Percentiles rank a stretch among this genome's conserved stretches.
Conservation (phyloP, 1,284 basidiomycete genomes). For the Violaceomyces palustris region DNA sequence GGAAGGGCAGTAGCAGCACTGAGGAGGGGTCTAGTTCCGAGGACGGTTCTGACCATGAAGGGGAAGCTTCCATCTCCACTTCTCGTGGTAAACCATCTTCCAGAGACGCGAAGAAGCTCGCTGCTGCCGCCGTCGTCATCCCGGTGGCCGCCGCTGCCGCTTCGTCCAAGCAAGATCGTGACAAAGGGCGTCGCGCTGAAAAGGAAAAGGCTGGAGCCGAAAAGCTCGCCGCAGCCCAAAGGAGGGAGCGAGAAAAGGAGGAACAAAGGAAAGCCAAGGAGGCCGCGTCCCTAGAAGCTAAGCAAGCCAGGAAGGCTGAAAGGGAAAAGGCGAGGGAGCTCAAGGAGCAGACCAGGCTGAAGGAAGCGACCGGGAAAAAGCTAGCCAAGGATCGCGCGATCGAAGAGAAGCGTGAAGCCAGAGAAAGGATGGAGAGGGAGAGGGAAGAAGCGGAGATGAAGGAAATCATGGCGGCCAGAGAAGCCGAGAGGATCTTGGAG, state of each 20-base stretch:
- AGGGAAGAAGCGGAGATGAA: slow-evolving; percentile 22
- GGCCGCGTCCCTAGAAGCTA: slow-evolving; percentile 21
- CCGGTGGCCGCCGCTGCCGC: neutral
- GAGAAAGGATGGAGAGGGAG: slow-evolving; percentile 18
- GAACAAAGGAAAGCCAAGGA: slow-evolving; percentile 22
- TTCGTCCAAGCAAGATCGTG: slow-evolving; percentile 7
- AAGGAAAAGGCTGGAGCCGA: neutral
- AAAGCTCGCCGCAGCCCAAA: slow-evolving; percentile 5
- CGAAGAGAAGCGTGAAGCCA: slow-evolving; percentile 16
- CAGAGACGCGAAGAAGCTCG: too few relatives aligned
- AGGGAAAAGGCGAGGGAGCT: slow-evolving; percentile 3
- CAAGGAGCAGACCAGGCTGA: slow-evolving; percentile 7
- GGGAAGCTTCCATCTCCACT: slow-evolving; percentile 5
- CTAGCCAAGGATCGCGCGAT: slow-evolving; percentile 11
- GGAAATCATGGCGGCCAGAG: slow-evolving; percentile 16
- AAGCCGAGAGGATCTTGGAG: slow-evolving; percentile 16
- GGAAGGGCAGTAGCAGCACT: slow-evolving; percentile 5
- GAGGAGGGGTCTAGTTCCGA: slow-evolving; percentile 13
- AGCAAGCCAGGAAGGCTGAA: slow-evolving; percentile 14
- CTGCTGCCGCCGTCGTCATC: slow-evolving; percentile 5
- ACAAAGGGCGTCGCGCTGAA: slow-evolving; percentile 2
- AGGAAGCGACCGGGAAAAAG: slow-evolving; percentile 1
- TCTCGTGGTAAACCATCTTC: too few relatives aligned
- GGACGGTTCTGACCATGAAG: slow-evolving; percentile 16
- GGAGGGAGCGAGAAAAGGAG: slow-evolving; percentile 1